phyloP scores from a whole-genome alignment of 75 land plant genomes.

The Azolla pinnata region DNA sequence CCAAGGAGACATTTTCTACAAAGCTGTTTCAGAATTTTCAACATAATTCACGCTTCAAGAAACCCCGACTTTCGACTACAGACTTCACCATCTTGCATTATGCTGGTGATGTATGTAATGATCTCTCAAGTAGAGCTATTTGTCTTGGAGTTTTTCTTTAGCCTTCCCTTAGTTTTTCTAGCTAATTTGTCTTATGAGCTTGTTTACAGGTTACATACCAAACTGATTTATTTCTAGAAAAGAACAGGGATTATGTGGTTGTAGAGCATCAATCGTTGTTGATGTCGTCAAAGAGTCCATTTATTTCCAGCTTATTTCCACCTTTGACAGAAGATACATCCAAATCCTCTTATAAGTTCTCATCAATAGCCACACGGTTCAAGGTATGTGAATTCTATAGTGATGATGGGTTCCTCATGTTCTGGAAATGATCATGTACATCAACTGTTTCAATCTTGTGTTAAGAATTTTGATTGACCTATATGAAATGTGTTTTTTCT shows the following conservation, averaged over 20 bases:
- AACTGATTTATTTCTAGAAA: constrained; percentile 77
- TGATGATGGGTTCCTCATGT: too few species aligned
- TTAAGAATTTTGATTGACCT: too few species aligned
- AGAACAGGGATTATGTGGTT: constrained; percentile 95
- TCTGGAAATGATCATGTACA: too few species aligned
- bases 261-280: constrained; percentile 94
- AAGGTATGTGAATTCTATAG: constrained; percentile 41
- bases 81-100: constrained; percentile 79
- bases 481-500: too few species aligned
- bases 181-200: neutral
- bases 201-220: constrained; percentile 82
- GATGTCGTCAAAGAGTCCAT: constrained; percentile 65
- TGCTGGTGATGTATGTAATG: constrained; percentile 76
- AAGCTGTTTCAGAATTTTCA: constrained; percentile 76
- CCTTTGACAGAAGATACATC: constrained; percentile 57
- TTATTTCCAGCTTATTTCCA: constrained; percentile 76
- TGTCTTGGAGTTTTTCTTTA: neutral
- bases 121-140: neutral
- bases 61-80: constrained; percentile 90
- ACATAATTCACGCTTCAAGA: constrained; percentile 64
- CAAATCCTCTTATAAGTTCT: constrained; percentile 82
- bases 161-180: neutral
- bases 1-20: constrained; percentile 93
- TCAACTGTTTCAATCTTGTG: neutral
- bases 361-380: constrained; percentile 93